Evolutionary conservation across 176 grass and related monocot species (phyloP).

Genomic region (Aechmea fasciata): DNA sequence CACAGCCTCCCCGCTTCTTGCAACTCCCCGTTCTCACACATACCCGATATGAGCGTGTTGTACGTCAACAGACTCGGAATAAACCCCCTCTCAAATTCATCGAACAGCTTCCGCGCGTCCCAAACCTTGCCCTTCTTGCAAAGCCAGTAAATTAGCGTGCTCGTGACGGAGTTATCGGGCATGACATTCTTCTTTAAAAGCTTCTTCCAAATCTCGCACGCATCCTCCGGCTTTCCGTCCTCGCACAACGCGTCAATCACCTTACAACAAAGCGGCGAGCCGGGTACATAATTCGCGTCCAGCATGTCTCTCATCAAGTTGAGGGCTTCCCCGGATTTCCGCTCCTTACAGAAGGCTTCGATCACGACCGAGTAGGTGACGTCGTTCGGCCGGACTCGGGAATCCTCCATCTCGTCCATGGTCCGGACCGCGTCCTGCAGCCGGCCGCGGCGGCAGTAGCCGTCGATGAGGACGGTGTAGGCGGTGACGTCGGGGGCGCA

Average conservation of each 20-base stretch:
- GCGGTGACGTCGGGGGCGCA: conserved; percentile 43
- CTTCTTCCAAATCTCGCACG: conserved; percentile 40
- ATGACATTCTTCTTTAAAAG: conserved; percentile 57
- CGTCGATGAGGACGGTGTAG: conserved; percentile 58
- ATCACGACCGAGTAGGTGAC: conserved; percentile 63
- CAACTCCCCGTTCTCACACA: conserved; percentile 63
- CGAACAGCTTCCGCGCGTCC: conserved; percentile 54
- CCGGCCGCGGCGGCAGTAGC: conserved; percentile 30
- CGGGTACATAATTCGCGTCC: conserved; percentile 23
- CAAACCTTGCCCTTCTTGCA: conserved; percentile 52
- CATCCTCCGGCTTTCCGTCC: conserved; percentile 48
- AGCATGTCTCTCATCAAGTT: conserved; percentile 58
- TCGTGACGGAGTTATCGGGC: conserved; percentile 38
- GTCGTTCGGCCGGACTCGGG: conserved; percentile 41
- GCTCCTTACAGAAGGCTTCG: conserved; percentile 42
- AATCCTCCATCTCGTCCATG: conserved; percentile 78
- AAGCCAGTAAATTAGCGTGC: conserved; percentile 64
- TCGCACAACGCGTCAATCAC: conserved; percentile 59
- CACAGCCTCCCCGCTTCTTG: conserved; percentile 51
- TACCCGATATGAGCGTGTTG: conserved; percentile 53
- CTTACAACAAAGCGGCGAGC: conserved; percentile 44
- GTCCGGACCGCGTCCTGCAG: conserved; percentile 48
- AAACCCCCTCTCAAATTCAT: conserved; percentile 47
- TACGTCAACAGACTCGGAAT: conserved; percentile 49
- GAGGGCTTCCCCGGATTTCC: conserved; percentile 32